Base-by-base conservation (phyloP, 768 basidiomycete species). In the Tephrocybe rancida region DNA sequence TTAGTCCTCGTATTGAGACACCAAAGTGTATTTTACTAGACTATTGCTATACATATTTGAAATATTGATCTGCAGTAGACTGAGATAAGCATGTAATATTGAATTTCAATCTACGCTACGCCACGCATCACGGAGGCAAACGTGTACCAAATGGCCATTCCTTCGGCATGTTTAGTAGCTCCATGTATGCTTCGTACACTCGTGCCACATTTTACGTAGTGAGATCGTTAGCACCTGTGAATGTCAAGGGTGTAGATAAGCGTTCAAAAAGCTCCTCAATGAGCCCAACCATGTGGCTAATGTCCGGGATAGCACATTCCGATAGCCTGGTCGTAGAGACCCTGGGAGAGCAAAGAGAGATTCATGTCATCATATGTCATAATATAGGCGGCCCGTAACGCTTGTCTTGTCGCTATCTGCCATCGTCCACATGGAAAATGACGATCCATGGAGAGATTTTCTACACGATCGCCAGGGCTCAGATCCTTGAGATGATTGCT, bases 21-120 rank as follows among this genome's bases (percentile, higher is more conserved):
- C 50, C 55, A 63, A 69, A 67, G 60, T 72, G 72, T 73, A 73
- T 70, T 67, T 65, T 70, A 71, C 64, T 61, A 62, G 59, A 68
- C 59, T 69, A 69, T 48, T 70, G 64, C 64, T 70, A 73, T 71
- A 55, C 57, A 59, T 62, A 61, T 61, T 64, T 61, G 57, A 38
- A 48, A 29, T 42, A 46, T 19, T 19, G 16, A 27, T 49, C 57
- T 49, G 58, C 34, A 27, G 37, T 4, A 4, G 2, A 41, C 21
- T 45, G 22, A 45, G 25, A n/a, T n/a, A n/a, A n/a, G 30, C 13
- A 13, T 32, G 30, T 32, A 32, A 32, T 32, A 37, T 19, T 37
- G 34, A 19, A 29, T 19, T 22, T 16, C n/a, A 27, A 25, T 44
- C 42, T 41, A n/a, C n/a, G n/a, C n/a, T 18, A 41, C n/a, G 16